These are phyloP conservation scores for Magnolia kwangsiensis DNA, from an alignment of 164 flowering plant species.

Conservation along the genomic window DNA sequence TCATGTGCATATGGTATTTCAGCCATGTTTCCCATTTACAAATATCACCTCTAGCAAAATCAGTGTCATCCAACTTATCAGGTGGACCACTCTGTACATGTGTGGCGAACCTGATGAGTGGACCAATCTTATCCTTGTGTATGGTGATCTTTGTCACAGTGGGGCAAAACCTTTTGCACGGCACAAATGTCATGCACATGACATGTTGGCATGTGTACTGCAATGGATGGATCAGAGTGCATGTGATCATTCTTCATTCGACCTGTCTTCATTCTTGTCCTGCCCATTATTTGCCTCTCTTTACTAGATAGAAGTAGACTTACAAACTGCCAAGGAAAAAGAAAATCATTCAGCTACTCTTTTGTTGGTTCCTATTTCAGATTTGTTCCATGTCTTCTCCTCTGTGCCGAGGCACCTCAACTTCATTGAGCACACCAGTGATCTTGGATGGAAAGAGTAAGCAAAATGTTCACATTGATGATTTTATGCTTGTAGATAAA, in stretches of 20 bases:
- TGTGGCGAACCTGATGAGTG: too few species aligned
- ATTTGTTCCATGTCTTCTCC: conserved; percentile 82
- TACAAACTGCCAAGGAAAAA: background rate
- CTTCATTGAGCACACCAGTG: conserved; percentile 93
- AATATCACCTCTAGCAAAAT: too few species aligned
- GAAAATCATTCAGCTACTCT: conserved; percentile 1
- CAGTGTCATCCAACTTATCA: too few species aligned
- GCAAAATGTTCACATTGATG: conserved; percentile 19
- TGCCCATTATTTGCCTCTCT: background rate
- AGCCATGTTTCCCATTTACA: too few species aligned
- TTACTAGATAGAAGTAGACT: background rate
- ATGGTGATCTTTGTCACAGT: too few species aligned
- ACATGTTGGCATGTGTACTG: too few species aligned
- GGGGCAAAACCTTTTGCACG: too few species aligned
- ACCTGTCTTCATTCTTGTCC: background rate
- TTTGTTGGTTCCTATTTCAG: conserved; percentile 37
- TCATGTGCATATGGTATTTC: too few species aligned
- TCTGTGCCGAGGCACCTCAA: conserved; percentile 72
- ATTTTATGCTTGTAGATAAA: too few species aligned
- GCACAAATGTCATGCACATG: too few species aligned
- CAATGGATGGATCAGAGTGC: background rate
- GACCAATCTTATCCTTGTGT: too few species aligned
- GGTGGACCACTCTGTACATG: too few species aligned
- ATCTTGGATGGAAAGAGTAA: conserved; percentile 99
- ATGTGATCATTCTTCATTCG: background rate